Percentiles rank a stretch among this genome's conserved stretches.
These are phyloP conservation scores for Tagetes erecta DNA, from an alignment of 129 eudicot species.

Conservation along the genomic window DNA sequence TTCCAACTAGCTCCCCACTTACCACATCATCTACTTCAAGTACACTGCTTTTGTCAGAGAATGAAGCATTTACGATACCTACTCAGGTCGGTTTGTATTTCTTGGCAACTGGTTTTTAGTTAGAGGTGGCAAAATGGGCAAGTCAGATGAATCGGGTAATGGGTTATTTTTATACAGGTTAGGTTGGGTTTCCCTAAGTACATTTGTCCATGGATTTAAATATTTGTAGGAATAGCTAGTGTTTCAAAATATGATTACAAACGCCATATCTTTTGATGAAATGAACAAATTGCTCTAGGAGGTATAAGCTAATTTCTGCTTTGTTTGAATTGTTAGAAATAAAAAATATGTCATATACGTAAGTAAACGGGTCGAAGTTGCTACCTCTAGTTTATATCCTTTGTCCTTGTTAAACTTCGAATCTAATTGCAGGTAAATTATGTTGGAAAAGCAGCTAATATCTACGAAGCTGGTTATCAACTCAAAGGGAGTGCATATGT, in stretches of 20 bases:
- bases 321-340: neutral
- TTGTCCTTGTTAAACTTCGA: slow-evolving; percentile 11
- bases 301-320: neutral
- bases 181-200: slow-evolving; percentile 1
- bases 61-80: slow-evolving; percentile 70
- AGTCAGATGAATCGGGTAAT: neutral
- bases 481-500: slow-evolving; percentile 83
- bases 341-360: neutral
- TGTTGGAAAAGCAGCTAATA: slow-evolving; percentile 89
- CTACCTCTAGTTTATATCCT: neutral
- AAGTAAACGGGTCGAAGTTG: slow-evolving; percentile 3
- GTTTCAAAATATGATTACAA: neutral
- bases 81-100: slow-evolving; percentile 59
- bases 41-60: slow-evolving; percentile 51
- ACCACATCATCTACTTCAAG: slow-evolving; percentile 45
- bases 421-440: slow-evolving; percentile 57
- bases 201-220: neutral
- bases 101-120: slow-evolving; percentile 1
- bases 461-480: slow-evolving; percentile 68
- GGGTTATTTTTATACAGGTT: neutral
- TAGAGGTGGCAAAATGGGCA: slow-evolving; percentile 20
- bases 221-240: neutral
- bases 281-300: neutral
- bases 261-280: neutral
- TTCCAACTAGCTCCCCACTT: slow-evolving; percentile 50